These are phyloP conservation scores for Durio zibethinus DNA, from an alignment of 345 rosid species.

Conservation along the genomic window DNA sequence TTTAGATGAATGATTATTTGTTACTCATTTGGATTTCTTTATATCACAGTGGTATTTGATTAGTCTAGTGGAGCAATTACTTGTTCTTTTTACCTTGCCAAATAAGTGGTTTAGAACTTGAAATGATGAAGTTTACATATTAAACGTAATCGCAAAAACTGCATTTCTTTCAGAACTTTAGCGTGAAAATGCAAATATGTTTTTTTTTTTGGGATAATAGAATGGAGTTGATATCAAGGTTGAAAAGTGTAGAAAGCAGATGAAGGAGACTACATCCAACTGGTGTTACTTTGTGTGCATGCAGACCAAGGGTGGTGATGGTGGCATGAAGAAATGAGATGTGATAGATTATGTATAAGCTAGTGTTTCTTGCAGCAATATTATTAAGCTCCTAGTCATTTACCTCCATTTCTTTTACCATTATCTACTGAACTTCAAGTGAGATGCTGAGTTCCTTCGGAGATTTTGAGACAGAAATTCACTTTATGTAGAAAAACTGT, in stretches of 20 bases:
- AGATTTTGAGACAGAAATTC: too few species aligned
- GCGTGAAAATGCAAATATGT: background rate
- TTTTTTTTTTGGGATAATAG: constrained; percentile 6
- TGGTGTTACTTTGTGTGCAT: background rate
- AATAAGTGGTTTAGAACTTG: background rate
- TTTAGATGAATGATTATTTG: background rate
- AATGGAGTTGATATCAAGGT: constrained; percentile 30
- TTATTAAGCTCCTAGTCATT: background rate
- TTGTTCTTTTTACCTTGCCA: background rate
- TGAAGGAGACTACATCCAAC: constrained; percentile 13
- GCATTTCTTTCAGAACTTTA: background rate
- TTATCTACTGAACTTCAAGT: background rate
- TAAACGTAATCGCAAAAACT: background rate
- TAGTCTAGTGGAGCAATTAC: background rate
- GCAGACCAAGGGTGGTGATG: constrained; percentile 40
- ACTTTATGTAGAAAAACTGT: too few species aligned
- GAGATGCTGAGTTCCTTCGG: constrained; percentile 4
- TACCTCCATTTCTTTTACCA: background rate
- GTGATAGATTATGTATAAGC: background rate
- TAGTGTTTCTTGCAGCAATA: background rate
- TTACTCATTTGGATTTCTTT: background rate
- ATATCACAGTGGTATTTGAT: background rate
- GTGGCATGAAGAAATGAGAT: constrained; percentile 37
- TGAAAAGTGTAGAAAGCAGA: constrained; percentile 35
- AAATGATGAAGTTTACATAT: background rate